These are phyloP conservation scores for Mycena vitilis DNA, from an alignment of 768 basidiomycete species.

Conservation along the genomic window DNA sequence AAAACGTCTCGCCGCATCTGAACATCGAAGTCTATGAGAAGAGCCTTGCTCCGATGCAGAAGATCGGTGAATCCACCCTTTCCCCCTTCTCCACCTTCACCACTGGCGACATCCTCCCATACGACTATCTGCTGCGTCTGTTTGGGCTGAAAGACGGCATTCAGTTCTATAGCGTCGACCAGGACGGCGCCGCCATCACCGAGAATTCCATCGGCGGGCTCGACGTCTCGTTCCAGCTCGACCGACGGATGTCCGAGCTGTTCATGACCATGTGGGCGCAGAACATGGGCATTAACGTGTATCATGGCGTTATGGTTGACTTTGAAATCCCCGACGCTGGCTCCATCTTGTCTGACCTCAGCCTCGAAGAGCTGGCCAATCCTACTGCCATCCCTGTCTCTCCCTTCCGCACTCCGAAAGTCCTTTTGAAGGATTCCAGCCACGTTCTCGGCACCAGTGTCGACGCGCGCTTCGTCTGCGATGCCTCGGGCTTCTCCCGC, in stretches of 20 bases:
- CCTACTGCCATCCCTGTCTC: neutral
- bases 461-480: constrained; percentile 19
- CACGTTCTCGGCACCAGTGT: constrained; percentile 14
- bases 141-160: constrained; percentile 28
- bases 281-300: constrained; percentile 22
- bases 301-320: constrained; percentile 24
- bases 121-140: constrained; percentile 25
- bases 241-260: constrained; percentile 30
- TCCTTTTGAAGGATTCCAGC: constrained; percentile 24
- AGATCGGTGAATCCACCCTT: constrained; percentile 26
- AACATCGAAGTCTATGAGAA: constrained; percentile 35
- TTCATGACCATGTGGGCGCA: constrained; percentile 31
- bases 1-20: constrained; percentile 29
- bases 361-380: constrained; percentile 2
- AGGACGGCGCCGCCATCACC: constrained; percentile 18
- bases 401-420: constrained; percentile 24
- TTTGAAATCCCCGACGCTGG: constrained; percentile 20
- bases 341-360: constrained; percentile 13
- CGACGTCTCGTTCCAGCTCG: constrained; percentile 26
- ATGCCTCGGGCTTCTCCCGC: constrained; percentile 29
- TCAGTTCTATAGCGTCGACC: constrained; percentile 27
- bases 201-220: constrained; percentile 25
- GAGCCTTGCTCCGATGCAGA: constrained; percentile 26
- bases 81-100: constrained; percentile 25
- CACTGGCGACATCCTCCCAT: constrained; percentile 17